Evolutionary conservation across 2,329 filamentous ascomycete genomes (phyloP).

Genomic region (Byssoonygena ceratinophila): DNA sequence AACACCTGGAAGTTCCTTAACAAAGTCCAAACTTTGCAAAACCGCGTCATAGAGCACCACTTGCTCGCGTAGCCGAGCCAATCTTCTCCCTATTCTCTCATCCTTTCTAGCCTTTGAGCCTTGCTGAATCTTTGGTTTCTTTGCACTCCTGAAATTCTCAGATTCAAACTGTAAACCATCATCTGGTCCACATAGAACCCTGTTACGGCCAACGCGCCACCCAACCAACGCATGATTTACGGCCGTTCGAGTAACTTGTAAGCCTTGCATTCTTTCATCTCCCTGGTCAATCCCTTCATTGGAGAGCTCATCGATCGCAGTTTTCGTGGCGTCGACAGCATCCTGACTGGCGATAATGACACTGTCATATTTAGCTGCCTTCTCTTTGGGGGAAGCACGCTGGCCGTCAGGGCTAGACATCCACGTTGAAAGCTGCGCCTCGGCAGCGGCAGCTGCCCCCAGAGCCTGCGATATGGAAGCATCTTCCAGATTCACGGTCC

Average conservation of each 20-base stretch:
- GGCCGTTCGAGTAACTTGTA: conserved; percentile 84
- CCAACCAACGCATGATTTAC: conserved; percentile 91
- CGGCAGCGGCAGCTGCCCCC: conserved; percentile 52
- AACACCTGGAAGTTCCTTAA: conserved; percentile 81
- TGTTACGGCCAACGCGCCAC: conserved; percentile 88
- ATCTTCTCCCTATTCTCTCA: conserved; percentile 61
- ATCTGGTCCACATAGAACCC: conserved; percentile 70
- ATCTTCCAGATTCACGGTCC: conserved; percentile 81
- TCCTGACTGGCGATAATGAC: conserved; percentile 86
- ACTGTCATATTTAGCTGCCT: conserved; percentile 79
- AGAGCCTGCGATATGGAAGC: conserved; percentile 81
- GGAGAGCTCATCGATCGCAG: conserved; percentile 79
- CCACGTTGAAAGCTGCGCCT: conserved; percentile 42
- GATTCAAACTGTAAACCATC: conserved; percentile 58
- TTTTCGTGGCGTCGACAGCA: conserved; percentile 83
- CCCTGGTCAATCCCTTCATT: conserved; percentile 74
- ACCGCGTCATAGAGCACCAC: conserved; percentile 85
- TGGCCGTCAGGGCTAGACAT: conserved; percentile 35
- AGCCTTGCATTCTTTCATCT: conserved; percentile 77
- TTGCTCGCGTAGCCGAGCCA: conserved; percentile 73
- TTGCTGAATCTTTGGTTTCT: conserved; percentile 37
- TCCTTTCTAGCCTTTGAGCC: conserved; percentile 47
- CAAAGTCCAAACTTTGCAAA: conserved; percentile 77
- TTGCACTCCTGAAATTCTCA: conserved; percentile 37
- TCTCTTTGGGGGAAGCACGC: conserved; percentile 44